phyloP scores from a whole-genome alignment of 257 asterid genomes.

The Solanum chiquidenum region DNA sequence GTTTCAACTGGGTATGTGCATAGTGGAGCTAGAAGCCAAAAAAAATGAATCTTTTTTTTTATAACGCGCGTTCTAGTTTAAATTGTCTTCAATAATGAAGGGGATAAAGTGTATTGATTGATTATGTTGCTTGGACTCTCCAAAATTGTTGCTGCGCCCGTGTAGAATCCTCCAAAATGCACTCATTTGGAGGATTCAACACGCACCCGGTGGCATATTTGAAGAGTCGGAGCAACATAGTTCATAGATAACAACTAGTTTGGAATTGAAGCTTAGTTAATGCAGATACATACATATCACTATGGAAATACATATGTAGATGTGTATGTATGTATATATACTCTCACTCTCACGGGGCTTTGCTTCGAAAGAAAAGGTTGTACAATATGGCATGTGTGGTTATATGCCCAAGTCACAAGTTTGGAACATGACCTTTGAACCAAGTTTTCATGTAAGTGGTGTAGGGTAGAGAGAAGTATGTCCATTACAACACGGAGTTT shows the following conservation, averaged over 20 bases:
- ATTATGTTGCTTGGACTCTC: neutral
- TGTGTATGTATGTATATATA: neutral
- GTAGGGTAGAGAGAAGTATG: neutral
- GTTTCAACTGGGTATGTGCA: neutral
- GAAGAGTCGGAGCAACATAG: neutral
- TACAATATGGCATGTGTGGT: neutral
- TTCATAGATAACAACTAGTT: neutral
- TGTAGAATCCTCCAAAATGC: neutral
- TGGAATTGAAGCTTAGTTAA: neutral
- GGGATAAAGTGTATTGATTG: neutral
- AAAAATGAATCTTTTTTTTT: neutral
- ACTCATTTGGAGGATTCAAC: neutral
- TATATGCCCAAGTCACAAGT: neutral
- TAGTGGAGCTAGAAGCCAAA: neutral
- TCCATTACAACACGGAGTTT: neutral
- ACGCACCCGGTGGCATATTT: neutral
- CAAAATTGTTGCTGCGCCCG: rapidly evolving
- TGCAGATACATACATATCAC: neutral
- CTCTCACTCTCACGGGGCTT: neutral
- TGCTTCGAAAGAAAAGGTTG: neutral
- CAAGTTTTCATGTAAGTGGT: neutral
- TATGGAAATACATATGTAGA: neutral
- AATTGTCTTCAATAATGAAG: neutral
- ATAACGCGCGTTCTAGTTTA: neutral
- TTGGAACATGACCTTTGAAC: neutral